Evolutionary conservation across 768 basidiomycete species (phyloP).

Genomic region (Termitomyces eurrhizus): DNA sequence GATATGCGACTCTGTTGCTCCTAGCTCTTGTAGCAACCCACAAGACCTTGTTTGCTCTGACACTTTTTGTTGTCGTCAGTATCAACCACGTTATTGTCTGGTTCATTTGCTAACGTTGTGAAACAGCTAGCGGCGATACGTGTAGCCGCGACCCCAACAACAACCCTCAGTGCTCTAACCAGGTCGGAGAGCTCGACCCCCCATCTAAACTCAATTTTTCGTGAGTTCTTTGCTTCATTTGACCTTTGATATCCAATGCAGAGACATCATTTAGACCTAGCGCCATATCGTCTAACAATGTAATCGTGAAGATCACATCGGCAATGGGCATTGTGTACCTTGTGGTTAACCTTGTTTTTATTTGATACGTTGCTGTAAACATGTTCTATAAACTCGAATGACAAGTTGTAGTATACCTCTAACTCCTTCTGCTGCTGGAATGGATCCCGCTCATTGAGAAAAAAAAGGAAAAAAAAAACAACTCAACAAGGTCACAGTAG

Average conservation of each 20-base stretch:
- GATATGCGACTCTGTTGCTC: background rate
- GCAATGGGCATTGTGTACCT: background rate
- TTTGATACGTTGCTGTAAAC: background rate
- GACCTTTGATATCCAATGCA: background rate
- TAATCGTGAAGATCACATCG: background rate
- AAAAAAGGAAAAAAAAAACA: too few relatives aligned
- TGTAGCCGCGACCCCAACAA: background rate
- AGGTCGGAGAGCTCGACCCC: background rate
- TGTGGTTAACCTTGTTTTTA: background rate
- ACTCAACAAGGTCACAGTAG: too few relatives aligned
- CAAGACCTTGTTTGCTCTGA: background rate
- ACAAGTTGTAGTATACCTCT: too few relatives aligned
- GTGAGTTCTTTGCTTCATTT: background rate
- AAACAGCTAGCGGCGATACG: background rate
- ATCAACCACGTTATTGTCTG: background rate
- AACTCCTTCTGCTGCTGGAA: too few relatives aligned
- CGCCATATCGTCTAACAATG: background rate
- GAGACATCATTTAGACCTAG: background rate
- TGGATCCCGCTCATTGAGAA: too few relatives aligned
- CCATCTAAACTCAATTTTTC: background rate
- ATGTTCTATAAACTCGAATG: too few relatives aligned
- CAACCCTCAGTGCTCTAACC: background rate
- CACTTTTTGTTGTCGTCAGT: constrained; percentile 3
- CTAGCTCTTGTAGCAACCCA: background rate
- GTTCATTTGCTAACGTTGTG: background rate